A percentile compares a stretch with the other conserved stretches of the same genome.
These are phyloP conservation scores for Malassezia furfur DNA, from an alignment of 1,284 basidiomycete species.

Conservation along the genomic window DNA sequence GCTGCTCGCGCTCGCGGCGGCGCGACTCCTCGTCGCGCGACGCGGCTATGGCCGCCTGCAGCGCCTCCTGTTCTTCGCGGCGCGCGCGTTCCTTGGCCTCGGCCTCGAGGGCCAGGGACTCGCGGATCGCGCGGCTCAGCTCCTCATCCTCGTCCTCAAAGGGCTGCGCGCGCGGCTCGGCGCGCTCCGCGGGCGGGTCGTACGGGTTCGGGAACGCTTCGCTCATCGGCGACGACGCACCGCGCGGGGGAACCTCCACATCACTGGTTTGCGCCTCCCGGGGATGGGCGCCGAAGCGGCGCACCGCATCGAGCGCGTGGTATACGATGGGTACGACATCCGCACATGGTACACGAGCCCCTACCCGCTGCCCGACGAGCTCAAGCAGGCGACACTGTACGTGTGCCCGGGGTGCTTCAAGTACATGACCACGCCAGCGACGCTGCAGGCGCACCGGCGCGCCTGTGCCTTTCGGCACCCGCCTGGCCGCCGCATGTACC, in stretches of 20 bases:
- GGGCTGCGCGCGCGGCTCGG: not conserved
- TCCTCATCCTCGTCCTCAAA: slow-evolving; percentile 19
- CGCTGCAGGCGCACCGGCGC: slow-evolving; percentile 51
- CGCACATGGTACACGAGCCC: slow-evolving; percentile 48
- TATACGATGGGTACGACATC: slow-evolving; percentile 45
- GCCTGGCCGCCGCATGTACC: slow-evolving; percentile 81
- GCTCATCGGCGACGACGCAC: not conserved
- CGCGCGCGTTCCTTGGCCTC: slow-evolving; percentile 42
- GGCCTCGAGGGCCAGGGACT: slow-evolving; percentile 44
- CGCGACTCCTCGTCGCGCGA: slow-evolving; percentile 5
- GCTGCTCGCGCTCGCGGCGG: slow-evolving; percentile 5
- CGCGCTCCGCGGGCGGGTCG: slow-evolving; percentile 1
- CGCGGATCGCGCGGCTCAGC: slow-evolving; percentile 42
- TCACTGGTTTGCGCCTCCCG: not conserved
- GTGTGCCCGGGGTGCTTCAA: slow-evolving; percentile 93
- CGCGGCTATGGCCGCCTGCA: slow-evolving; percentile 11
- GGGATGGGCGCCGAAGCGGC: slow-evolving; percentile 2
- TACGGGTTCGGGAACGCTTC: slow-evolving; percentile 18
- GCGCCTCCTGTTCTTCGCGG: slow-evolving; percentile 15
- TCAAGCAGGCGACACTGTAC: slow-evolving; percentile 34
- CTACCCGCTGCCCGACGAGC: slow-evolving; percentile 38
- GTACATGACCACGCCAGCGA: slow-evolving; percentile 59
- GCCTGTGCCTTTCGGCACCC: slow-evolving; percentile 65
- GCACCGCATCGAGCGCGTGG: slow-evolving; percentile 23
- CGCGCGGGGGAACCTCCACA: slow-evolving; percentile 5